Base-by-base conservation (phyloP, 257 asterid genomes). In the Scutellaria baicalensis region DNA sequence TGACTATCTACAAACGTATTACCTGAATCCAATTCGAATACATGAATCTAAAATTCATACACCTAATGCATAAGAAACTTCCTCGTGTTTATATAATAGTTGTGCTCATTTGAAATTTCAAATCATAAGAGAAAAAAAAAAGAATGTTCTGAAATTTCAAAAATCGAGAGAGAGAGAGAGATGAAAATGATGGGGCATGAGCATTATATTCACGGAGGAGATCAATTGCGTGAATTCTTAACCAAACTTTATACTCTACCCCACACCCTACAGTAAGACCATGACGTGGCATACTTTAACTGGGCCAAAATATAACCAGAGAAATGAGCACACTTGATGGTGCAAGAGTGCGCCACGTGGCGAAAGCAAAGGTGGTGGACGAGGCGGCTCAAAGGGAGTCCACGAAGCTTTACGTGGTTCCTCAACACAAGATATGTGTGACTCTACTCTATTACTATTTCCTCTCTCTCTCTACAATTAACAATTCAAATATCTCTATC, bases 301-400 rank as follows among this genome's bases (percentile, higher is more conserved):
- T 18, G 48, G 75, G 21, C 21, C 69, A 20, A 33, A 23, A n/a
- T 20, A n/a, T 48, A 17, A 68, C 78, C 78, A 50, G 43, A 39
- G 7, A 18, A 64, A 40, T 50, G 3, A 50, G 42, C 35, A 45
- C 40, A 51, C 60, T 12, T 68, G 62, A 50, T 48, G 42, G 57
- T 49, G 20, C 8, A 4, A 0, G 1, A 9, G 14, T 20, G 21
- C 6, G 66, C 71, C 80, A 75, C 80, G 75, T 75, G 83, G 54
- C 66, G 17, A 7, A 6, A 27, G 8, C 0, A 5, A 13, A 11
- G 49, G 62, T 18, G 65, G 68, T 51, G 27, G 21, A 14, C 44
- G 45, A 51, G 77, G 69, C 55, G 72, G 82, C 69, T 48, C 35
- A 59, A 59, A 55, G 75, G 48, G 31, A 55, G 69, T 42, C 82